A percentile compares a stretch with the other conserved stretches of the same genome.
Conservation (phyloP, 129 eudicot genomes). For the Centrapalus pauciflorus region DNA sequence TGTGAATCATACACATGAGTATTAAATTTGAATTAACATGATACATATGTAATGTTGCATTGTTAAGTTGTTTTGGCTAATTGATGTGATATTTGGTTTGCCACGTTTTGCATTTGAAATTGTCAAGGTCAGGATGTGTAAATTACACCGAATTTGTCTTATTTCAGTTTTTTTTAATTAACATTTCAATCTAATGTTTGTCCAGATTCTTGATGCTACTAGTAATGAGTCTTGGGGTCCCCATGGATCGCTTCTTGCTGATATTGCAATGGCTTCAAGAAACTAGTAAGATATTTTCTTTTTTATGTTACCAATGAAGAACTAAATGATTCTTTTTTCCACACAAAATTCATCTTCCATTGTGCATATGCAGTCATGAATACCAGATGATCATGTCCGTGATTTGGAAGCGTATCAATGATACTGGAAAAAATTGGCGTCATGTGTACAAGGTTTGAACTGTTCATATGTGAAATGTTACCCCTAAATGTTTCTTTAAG, state of each 20-base stretch:
- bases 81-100: not conserved
- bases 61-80: not conserved
- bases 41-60: too few relatives aligned
- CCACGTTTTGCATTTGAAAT: not conserved
- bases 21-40: too few relatives aligned
- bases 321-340: not conserved
- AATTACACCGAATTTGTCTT: not conserved
- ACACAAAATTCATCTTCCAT: slow-evolving; percentile 9
- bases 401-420: slow-evolving; percentile 88
- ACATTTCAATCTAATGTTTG: not conserved
- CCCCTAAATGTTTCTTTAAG: not conserved
- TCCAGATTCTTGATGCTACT: slow-evolving; percentile 94
- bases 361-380: slow-evolving; percentile 66
- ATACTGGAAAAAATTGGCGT: slow-evolving; percentile 97
- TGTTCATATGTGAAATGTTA: not conserved
- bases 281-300: slow-evolving; percentile 55
- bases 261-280: slow-evolving; percentile 89
- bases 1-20: too few relatives aligned
- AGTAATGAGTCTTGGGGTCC: slow-evolving; percentile 99
- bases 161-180: too few relatives aligned
- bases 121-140: not conserved
- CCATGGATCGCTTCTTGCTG: slow-evolving; percentile 97
- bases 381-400: slow-evolving; percentile 94
- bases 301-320: not conserved
- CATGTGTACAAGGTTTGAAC: slow-evolving; percentile 89